Base-by-base conservation (phyloP, 331 rosid species). In the Quercus lobata region DNA sequence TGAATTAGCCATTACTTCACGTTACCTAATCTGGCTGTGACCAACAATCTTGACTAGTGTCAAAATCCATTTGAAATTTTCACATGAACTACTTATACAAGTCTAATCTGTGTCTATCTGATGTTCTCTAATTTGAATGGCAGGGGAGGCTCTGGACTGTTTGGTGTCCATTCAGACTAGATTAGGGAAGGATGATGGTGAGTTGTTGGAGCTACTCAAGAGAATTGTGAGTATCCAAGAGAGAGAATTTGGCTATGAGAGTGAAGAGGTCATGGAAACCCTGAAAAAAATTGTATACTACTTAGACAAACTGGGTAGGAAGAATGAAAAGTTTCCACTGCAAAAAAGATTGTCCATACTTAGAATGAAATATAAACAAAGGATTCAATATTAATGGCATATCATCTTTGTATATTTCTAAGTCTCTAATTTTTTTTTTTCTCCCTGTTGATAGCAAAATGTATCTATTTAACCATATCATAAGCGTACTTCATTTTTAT, bases 111-210 rank as follows among this genome's bases (percentile, higher is more conserved):
- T 71, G 27, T 22, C 22, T 22, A 2, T 34, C 66, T 77, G 72
- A 68, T 32, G n/a, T 19, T 46, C 2, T 72, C 7, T 56, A 15
- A 21, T 54, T 18, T 76, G 74, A 55, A 77, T 83, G 80, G 83
- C 95, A 92, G 97, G 94, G 21, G 98, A 95, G 89, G 97, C 94
- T 75, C 86, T 95, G 68, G 96, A 93, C 70, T 91, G 97, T 85
- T 78, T 93, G 89, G 97, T 89, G 71, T 95, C 94, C 5, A 93
- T 95, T 72, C 96, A 90, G 88, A 85, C 77, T 9, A 79, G 97
- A 85, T 75, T 89, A 9, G 87, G 55, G 44, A 88, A 75, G 83
- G 92, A 93, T 61, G 93, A 91, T 1, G 79, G 44, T 16, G 86
- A 78, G 79, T 80, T 90, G 54, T 86, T 95, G n/a, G 85, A 80